phyloP scores from a whole-genome alignment of 2,329 filamentous ascomycete genomes.

The Ceratocystis harringtonii region DNA sequence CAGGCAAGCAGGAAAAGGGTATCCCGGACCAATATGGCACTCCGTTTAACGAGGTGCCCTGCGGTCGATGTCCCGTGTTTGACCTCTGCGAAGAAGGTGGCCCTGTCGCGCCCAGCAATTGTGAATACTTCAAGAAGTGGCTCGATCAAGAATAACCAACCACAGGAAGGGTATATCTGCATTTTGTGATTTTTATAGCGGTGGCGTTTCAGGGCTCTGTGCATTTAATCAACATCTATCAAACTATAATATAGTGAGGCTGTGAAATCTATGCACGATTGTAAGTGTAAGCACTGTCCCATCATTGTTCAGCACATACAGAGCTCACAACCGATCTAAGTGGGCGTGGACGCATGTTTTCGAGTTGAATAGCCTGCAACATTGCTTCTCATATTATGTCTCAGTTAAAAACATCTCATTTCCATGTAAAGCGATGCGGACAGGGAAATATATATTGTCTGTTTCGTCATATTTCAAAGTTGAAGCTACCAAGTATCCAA shows the following conservation, averaged over 20 bases:
- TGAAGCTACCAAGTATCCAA: too few species aligned
- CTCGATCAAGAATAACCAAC: conserved; percentile 36
- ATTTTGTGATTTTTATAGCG: conserved; percentile 14
- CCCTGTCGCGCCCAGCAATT: conserved; percentile 76
- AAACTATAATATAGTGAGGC: conserved; percentile 1
- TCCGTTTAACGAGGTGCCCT: conserved; percentile 76
- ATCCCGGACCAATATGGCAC: conserved; percentile 40
- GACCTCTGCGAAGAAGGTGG: conserved; percentile 83
- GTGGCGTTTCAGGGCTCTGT: conserved; percentile 14
- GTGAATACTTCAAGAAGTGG: conserved; percentile 86
- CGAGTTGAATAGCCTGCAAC: too few species aligned
- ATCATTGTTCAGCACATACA: too few species aligned
- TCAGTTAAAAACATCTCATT: too few species aligned
- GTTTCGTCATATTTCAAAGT: too few species aligned
- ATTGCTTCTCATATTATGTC: too few species aligned
- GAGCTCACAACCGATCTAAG: too few species aligned
- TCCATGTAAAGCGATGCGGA: too few species aligned
- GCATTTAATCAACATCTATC: conserved; percentile 6
- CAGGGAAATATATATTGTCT: too few species aligned
- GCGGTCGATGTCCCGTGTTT: conserved; percentile 83
- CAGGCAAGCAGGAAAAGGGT: conserved; percentile 25
- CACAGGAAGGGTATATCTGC: background rate
- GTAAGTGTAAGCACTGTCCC: too few species aligned
- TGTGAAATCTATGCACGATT: background rate
- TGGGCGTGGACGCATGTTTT: too few species aligned